Evolutionary conservation across 2,329 filamentous ascomycete species (phyloP).

Genomic region (Teratosphaeriaceae sp.): DNA sequence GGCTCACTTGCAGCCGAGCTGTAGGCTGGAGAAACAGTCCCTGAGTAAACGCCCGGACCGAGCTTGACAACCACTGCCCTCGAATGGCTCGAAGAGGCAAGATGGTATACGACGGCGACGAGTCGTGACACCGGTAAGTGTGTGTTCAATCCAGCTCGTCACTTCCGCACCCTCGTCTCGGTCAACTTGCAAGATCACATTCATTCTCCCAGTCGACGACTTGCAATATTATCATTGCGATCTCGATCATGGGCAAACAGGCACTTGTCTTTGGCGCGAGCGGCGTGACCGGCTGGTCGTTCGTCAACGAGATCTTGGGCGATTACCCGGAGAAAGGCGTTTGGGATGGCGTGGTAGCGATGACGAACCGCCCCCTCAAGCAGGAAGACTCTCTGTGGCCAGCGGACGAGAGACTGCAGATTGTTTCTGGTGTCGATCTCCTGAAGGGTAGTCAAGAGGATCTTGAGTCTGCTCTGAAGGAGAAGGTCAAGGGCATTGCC

Average conservation of each 20-base stretch:
- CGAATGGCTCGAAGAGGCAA: background rate
- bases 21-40: conserved; percentile 2
- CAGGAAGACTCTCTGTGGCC: conserved; percentile 33
- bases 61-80: background rate
- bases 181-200: too few relatives aligned
- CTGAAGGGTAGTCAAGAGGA: conserved; percentile 33
- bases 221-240: background rate
- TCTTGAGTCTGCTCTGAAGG: conserved; percentile 30
- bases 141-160: background rate
- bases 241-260: conserved; percentile 10
- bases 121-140: too few relatives aligned
- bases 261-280: conserved; percentile 35
- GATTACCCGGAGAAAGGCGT: conserved; percentile 39
- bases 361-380: conserved; percentile 40
- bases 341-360: conserved; percentile 40
- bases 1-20: background rate
- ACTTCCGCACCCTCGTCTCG: background rate
- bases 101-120: too few relatives aligned
- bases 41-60: background rate
- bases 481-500: conserved; percentile 29
- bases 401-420: conserved; percentile 34
- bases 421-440: conserved; percentile 39
- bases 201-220: too few relatives aligned
- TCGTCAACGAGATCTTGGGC: conserved; percentile 42
- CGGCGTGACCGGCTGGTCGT: conserved; percentile 44